These are phyloP conservation scores for Phlegmacium glaucopus DNA, from an alignment of 768 basidiomycete species.

Conservation along the genomic window DNA sequence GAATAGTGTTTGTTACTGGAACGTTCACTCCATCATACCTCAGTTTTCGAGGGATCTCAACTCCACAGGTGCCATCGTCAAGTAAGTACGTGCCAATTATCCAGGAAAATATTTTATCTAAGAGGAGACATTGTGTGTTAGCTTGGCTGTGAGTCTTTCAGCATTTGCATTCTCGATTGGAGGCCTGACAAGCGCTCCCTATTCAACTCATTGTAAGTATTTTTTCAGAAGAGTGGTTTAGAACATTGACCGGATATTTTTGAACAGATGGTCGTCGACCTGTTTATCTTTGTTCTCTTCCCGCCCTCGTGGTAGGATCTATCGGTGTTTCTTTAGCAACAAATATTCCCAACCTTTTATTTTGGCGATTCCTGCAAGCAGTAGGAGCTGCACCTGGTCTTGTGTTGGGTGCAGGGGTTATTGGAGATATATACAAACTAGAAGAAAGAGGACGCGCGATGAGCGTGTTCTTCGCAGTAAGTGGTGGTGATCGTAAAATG, in stretches of 20 bases:
- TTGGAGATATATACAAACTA: conserved; percentile 61
- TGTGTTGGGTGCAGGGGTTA: conserved; percentile 51
- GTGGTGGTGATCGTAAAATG: conserved; percentile 5
- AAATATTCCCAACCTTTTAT: conserved; percentile 43
- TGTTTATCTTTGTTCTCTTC: conserved; percentile 55
- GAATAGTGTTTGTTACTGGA: conserved; percentile 58
- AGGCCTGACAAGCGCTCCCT: conserved; percentile 25
- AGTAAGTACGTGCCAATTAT: conserved; percentile 27
- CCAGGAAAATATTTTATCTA: not conserved
- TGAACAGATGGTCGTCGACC: conserved; percentile 56
- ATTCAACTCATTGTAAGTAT: conserved; percentile 33
- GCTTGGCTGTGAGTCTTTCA: conserved; percentile 31
- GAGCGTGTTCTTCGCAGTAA: conserved; percentile 51
- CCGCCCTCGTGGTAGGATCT: conserved; percentile 54
- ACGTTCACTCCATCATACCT: conserved; percentile 70
- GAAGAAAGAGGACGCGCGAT: conserved; percentile 58
- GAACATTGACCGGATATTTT: not conserved
- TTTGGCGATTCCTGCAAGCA: conserved; percentile 61
- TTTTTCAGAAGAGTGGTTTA: not conserved
- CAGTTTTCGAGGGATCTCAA: conserved; percentile 62
- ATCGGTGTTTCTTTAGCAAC: conserved; percentile 50
- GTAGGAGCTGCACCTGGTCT: conserved; percentile 53
- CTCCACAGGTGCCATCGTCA: conserved; percentile 53
- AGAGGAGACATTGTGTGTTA: conserved; percentile 3
- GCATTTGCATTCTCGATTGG: conserved; percentile 28